Evolutionary conservation across 1,284 basidiomycete genomes (phyloP).

Genomic region (Ganoderma meredithae): DNA sequence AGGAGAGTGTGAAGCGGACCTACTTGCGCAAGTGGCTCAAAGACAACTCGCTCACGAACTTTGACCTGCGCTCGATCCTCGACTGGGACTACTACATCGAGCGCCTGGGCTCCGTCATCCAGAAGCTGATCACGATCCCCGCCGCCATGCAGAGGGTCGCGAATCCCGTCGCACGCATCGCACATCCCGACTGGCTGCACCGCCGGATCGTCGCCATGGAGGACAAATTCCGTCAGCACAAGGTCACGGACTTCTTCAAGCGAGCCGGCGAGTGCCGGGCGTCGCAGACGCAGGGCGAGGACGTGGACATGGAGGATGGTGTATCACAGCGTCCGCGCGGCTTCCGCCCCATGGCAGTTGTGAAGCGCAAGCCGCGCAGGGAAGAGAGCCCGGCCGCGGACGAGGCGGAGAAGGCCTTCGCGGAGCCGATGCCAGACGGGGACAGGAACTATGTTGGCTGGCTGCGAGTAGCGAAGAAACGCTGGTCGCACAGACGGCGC

Average conservation of each 20-base stretch:
- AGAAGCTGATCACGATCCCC: conserved; percentile 99
- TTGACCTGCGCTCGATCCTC: conserved; percentile 94
- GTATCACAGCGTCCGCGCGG: conserved; percentile 43
- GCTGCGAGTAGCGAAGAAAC: conserved; percentile 81
- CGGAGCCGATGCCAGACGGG: conserved; percentile 63
- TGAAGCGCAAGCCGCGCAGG: conserved; percentile 58
- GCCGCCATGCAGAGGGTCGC: conserved; percentile 98
- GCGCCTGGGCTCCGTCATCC: conserved; percentile 96
- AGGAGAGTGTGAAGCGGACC: conserved; percentile 87
- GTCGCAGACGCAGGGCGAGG: conserved; percentile 43
- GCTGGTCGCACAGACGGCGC: conserved; percentile 72
- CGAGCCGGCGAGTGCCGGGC: conserved; percentile 43
- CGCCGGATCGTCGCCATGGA: conserved; percentile 88
- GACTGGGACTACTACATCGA: conserved; percentile 99
- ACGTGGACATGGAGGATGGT: conserved; percentile 76
- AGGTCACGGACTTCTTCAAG: conserved; percentile 95
- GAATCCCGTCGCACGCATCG: conserved; percentile 96
- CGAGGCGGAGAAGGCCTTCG: conserved; percentile 42
- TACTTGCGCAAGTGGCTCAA: conserved; percentile 98
- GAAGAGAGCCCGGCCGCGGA: conserved; percentile 49
- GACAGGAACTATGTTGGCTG: conserved; percentile 73
- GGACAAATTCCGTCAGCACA: conserved; percentile 98
- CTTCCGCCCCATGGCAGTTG: conserved; percentile 52
- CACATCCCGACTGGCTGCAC: conserved; percentile 98
- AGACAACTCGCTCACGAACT: conserved; percentile 87